phyloP scores from a whole-genome alignment of 129 eudicot genomes.

The Flaveria ramosissima region DNA sequence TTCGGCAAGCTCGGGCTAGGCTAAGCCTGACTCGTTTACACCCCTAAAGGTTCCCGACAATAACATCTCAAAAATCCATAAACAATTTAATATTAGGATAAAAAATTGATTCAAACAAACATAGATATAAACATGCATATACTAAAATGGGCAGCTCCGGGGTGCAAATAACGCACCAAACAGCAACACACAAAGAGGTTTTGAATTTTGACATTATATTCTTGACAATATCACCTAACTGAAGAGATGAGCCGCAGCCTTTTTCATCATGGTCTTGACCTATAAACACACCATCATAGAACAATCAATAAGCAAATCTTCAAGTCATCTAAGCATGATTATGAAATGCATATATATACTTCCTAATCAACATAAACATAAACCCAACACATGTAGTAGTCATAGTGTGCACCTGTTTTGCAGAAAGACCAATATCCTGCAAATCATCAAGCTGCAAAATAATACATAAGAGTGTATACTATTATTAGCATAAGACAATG shows the following conservation, averaged over 20 bases:
- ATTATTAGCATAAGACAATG: not conserved
- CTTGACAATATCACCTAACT: conserved; percentile 25
- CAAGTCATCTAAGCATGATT: not conserved
- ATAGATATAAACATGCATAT: not conserved
- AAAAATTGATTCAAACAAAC: not conserved
- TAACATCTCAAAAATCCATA: not conserved
- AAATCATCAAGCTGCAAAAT: conserved; percentile 79
- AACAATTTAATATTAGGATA: not conserved
- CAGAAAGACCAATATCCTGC: conserved; percentile 77
- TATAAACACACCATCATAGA: conserved; percentile 31
- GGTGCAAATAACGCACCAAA: not conserved
- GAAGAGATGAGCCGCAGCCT: conserved; percentile 66
- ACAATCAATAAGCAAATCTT: not conserved
- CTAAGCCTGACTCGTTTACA: too few species aligned
- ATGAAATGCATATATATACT: not conserved
- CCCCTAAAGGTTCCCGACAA: not conserved
- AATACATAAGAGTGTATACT: not conserved
- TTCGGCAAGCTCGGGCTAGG: too few species aligned
- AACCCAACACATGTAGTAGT: not conserved
- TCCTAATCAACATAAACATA: not conserved
- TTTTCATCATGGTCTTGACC: conserved; percentile 70
- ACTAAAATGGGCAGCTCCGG: not conserved
- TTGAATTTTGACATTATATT: not conserved
- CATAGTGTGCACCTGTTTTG: conserved; percentile 60
- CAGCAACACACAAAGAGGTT: not conserved